These are phyloP conservation scores for Epithele typhae DNA, from an alignment of 768 basidiomycete genomes.

Conservation along the genomic window DNA sequence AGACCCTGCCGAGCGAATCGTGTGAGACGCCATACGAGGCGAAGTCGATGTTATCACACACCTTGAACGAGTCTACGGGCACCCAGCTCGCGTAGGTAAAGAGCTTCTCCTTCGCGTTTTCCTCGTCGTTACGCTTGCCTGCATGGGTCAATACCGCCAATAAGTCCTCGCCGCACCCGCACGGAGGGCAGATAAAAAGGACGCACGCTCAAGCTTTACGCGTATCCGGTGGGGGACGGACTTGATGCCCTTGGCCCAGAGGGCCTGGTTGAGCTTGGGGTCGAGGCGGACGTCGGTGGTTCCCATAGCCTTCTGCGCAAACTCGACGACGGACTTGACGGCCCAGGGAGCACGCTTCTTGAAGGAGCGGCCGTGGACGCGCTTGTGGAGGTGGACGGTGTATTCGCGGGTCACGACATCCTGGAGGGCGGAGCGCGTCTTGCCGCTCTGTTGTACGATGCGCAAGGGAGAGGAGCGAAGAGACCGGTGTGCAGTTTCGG, in stretches of 20 bases:
- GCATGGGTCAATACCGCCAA: constrained; percentile 4
- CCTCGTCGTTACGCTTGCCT: constrained; percentile 99
- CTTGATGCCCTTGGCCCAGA: constrained; percentile 95
- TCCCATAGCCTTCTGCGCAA: constrained; percentile 94
- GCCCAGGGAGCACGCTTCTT: constrained; percentile 98
- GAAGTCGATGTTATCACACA: constrained; percentile 29
- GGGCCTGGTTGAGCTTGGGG: constrained; percentile 93
- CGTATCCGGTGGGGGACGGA: constrained; percentile 88
- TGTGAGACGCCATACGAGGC: constrained; percentile 7
- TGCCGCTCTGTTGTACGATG: constrained; percentile 55
- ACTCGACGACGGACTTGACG: constrained; percentile 89
- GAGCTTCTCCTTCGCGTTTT: constrained; percentile 97
- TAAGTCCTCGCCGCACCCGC: neutral
- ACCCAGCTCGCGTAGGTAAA: constrained; percentile 88
- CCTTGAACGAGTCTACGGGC: constrained; percentile 81
- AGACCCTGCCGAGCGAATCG: constrained; percentile 56
- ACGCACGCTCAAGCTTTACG: constrained; percentile 89
- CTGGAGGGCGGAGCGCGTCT: constrained; percentile 93
- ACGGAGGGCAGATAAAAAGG: neutral
- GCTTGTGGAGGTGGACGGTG: constrained; percentile 98
- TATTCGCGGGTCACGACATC: constrained; percentile 99
- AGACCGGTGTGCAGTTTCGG: no score
- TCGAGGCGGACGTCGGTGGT: constrained; percentile 91
- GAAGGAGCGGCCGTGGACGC: constrained; percentile 87
- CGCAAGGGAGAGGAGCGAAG: neutral